phyloP scores from a whole-genome alignment of 2,329 filamentous ascomycete genomes.

The Alternaria arbusti region DNA sequence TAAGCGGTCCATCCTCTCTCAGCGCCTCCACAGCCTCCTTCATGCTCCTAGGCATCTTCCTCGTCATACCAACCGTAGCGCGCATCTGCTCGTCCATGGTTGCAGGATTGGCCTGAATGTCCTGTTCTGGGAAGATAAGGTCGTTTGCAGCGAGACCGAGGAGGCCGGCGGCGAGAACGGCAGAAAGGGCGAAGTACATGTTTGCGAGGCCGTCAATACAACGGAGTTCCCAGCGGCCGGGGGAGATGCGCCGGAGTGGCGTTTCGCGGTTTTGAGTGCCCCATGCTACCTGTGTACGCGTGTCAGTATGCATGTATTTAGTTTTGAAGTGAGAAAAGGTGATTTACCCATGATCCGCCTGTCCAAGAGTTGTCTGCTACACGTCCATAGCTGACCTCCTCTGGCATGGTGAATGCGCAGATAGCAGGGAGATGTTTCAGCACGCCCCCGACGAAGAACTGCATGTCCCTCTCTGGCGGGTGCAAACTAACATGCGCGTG shows the following conservation, averaged over 20 bases:
- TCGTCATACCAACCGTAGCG: slow-evolving; percentile 59
- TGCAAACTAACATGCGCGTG: slow-evolving; percentile 75
- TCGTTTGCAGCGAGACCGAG: slow-evolving; percentile 57
- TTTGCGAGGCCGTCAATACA: slow-evolving; percentile 81
- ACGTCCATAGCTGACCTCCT: slow-evolving; percentile 71
- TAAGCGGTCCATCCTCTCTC: slow-evolving; percentile 56
- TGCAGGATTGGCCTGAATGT: slow-evolving; percentile 54
- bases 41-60: slow-evolving; percentile 62
- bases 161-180: slow-evolving; percentile 66
- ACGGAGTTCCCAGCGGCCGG: slow-evolving; percentile 79
- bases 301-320: background rate
- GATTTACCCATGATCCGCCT: slow-evolving; percentile 5
- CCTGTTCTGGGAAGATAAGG: slow-evolving; percentile 60
- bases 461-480: slow-evolving; percentile 60
- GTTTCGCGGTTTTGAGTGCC: slow-evolving; percentile 81
- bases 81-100: slow-evolving; percentile 50
- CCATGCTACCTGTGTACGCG: slow-evolving; percentile 75
- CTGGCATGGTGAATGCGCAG: slow-evolving; percentile 72
- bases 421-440: slow-evolving; percentile 70
- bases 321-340: background rate
- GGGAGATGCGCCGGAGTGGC: slow-evolving; percentile 70
- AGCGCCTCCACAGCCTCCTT: slow-evolving; percentile 63
- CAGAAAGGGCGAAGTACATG: slow-evolving; percentile 72
- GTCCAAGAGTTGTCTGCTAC: slow-evolving; percentile 66
- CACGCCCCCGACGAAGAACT: slow-evolving; percentile 74